A percentile compares a stretch with the other conserved stretches of the same genome.
Evolutionary conservation across 2,329 filamentous ascomycete genomes (phyloP).

Genomic region (Ophiostoma piceae): DNA sequence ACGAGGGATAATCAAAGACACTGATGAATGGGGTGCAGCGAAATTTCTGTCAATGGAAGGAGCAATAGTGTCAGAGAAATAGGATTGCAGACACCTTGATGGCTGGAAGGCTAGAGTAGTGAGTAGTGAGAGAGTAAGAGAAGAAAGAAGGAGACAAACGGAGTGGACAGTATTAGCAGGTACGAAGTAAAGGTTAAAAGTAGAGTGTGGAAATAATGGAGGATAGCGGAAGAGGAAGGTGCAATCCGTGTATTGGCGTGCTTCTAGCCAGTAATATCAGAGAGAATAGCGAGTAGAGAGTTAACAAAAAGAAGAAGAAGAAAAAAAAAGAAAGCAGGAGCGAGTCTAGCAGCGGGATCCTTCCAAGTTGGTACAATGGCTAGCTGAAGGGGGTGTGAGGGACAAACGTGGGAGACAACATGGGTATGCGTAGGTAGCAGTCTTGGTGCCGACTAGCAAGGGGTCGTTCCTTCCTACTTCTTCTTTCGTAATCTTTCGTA

Average conservation of each 20-base stretch:
- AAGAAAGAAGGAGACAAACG: neutral
- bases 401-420: neutral
- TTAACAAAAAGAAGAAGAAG: neutral
- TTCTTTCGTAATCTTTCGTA: neutral
- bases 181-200: neutral
- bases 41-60: neutral
- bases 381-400: neutral
- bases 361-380: neutral
- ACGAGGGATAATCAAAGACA: neutral
- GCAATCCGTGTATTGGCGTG: neutral
- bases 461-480: neutral
- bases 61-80: neutral
- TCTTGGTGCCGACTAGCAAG: neutral
- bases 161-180: neutral
- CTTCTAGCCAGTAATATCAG: neutral
- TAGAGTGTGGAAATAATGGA: neutral
- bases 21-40: neutral
- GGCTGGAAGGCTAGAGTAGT: neutral
- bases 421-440: neutral
- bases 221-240: conserved; percentile 3
- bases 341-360: neutral
- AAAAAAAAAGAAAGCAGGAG: neutral
- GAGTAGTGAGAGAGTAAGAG: neutral
- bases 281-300: neutral
- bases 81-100: conserved; percentile 5